These are phyloP conservation scores for Pelagomonas calceolata DNA, from an alignment of 108 stramenopile genomes.

Conservation along the genomic window DNA sequence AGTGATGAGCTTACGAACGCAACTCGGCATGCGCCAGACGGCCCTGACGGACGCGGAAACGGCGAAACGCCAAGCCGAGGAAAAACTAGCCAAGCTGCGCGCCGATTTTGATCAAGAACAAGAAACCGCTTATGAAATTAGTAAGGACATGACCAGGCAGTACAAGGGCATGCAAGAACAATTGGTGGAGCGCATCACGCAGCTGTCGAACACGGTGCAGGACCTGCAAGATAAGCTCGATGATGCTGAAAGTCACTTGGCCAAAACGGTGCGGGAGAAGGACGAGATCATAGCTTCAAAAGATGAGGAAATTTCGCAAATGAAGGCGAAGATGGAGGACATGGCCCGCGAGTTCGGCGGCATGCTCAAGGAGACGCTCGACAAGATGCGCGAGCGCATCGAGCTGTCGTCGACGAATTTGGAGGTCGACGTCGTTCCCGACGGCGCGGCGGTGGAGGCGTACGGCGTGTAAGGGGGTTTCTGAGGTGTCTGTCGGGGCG, in stretches of 20 bases:
- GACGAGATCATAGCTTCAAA: constrained; percentile 48
- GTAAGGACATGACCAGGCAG: constrained; percentile 63
- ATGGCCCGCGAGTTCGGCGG: constrained; percentile 62
- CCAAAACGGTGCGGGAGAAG: constrained; percentile 42
- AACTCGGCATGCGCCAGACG: neutral
- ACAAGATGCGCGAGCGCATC: constrained; percentile 52
- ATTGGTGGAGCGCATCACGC: constrained; percentile 57
- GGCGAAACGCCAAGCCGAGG: constrained; percentile 7
- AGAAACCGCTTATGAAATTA: constrained; percentile 46
- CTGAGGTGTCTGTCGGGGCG: too few relatives aligned
- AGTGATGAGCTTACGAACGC: too few relatives aligned
- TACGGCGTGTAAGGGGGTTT: too few relatives aligned
- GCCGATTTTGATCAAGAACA: constrained; percentile 51
- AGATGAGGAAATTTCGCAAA: constrained; percentile 46
- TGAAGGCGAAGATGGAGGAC: constrained; percentile 53
- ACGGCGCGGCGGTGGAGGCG: too few relatives aligned
- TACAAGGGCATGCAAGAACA: constrained; percentile 76
- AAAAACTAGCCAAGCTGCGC: constrained; percentile 37
- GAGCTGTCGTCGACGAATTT: constrained; percentile 27
- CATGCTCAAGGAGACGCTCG: constrained; percentile 55
- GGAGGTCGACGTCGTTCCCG: too few relatives aligned
- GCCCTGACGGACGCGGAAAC: neutral
- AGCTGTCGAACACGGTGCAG: constrained; percentile 52
- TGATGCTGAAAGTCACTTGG: constrained; percentile 28
- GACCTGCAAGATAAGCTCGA: constrained; percentile 57